A percentile compares a stretch with the other conserved stretches of the same genome.
Conservation (phyloP, 2,329 filamentous ascomycete species). For the Pseudocercospora macadamiae region DNA sequence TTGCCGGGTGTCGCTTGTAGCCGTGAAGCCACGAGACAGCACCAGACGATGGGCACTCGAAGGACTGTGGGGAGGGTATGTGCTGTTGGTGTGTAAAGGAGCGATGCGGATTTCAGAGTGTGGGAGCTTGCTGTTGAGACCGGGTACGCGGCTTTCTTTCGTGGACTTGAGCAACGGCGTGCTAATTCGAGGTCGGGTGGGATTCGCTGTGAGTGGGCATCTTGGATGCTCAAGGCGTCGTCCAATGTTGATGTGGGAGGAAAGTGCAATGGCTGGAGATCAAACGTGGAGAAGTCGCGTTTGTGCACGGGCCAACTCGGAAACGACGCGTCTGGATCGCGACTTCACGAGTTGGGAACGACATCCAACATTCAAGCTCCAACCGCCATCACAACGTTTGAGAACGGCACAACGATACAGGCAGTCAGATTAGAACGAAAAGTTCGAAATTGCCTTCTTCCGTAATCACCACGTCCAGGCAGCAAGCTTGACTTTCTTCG, state of each 20-base stretch:
- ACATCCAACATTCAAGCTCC: background rate
- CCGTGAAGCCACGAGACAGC: constrained; percentile 56
- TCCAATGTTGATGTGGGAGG: constrained; percentile 5
- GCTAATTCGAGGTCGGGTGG: constrained; percentile 21
- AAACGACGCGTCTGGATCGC: constrained; percentile 8
- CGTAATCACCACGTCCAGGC: background rate
- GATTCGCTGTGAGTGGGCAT: background rate
- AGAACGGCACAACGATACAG: background rate
- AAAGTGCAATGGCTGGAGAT: constrained; percentile 11
- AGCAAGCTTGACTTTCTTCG: background rate
- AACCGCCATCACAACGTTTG: background rate
- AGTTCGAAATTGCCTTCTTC: background rate
- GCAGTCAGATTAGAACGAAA: background rate
- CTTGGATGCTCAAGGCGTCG: constrained; percentile 2
- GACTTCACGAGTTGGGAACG: constrained; percentile 12
- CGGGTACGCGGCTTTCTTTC: constrained; percentile 26
- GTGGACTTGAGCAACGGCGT: constrained; percentile 17
- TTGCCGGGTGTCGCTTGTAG: constrained; percentile 21
- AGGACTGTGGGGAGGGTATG: constrained; percentile 78
- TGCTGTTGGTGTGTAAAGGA: constrained; percentile 58
- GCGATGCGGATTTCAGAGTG: constrained; percentile 26
- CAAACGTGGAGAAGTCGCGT: background rate
- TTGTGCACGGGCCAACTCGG: background rate
- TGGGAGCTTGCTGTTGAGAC: constrained; percentile 18
- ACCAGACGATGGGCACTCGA: constrained; percentile 71